A percentile compares a stretch with the other conserved stretches of the same genome.
phyloP scores from a whole-genome alignment of 306 rosid species.

The Betula pendula region DNA sequence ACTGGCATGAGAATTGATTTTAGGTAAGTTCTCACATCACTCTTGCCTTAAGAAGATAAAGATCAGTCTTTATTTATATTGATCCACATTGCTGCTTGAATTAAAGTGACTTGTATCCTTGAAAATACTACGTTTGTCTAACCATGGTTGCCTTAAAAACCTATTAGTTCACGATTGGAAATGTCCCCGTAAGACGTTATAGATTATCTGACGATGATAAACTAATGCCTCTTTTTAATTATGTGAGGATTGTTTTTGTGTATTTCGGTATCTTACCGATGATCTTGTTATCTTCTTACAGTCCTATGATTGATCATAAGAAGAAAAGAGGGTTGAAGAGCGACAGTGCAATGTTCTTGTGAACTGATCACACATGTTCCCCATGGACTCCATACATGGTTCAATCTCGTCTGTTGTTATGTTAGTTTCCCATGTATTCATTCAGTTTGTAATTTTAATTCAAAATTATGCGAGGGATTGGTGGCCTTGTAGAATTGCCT shows the following conservation, averaged over 20 bases:
- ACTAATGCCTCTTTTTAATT: neutral
- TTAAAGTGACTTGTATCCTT: too few relatives aligned
- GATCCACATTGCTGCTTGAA: too few relatives aligned
- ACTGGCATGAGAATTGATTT: too few relatives aligned
- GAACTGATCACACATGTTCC: slow-evolving; percentile 26
- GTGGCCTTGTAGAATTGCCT: slow-evolving; percentile 28
- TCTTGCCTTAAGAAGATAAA: too few relatives aligned
- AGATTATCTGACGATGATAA: neutral
- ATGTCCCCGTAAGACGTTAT: neutral
- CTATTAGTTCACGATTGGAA: neutral
- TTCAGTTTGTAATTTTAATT: neutral
- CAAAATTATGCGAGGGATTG: slow-evolving; percentile 22
- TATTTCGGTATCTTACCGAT: neutral
- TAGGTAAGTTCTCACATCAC: too few relatives aligned
- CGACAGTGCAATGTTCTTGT: slow-evolving; percentile 64
- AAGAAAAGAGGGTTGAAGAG: slow-evolving; percentile 53
- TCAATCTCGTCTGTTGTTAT: slow-evolving; percentile 22
- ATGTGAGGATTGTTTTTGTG: slow-evolving; percentile 1
- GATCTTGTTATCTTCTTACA: slow-evolving; percentile 33
- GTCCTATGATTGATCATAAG: slow-evolving; percentile 50
- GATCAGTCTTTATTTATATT: too few relatives aligned
- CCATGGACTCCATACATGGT: slow-evolving; percentile 24
- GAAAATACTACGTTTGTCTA: too few relatives aligned
- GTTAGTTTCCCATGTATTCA: slow-evolving; percentile 25
- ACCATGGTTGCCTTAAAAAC: too few relatives aligned